Base-by-base conservation (phyloP, 805 yeast genomes). In the Lachancea mirantina region DNA sequence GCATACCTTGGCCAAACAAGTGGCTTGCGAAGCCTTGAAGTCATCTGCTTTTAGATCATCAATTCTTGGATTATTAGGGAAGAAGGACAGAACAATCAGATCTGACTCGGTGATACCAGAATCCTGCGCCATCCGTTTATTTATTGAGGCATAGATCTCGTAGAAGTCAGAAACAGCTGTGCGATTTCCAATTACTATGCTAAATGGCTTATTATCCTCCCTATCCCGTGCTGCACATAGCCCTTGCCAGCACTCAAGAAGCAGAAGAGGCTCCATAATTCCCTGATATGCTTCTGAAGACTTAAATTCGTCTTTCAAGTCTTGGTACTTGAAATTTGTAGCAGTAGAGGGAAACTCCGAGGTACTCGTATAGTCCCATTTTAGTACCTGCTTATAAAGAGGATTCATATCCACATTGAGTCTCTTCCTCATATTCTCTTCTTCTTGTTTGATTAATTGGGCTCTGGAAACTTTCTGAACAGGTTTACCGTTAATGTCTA, bases 211-310 rank as follows among this genome's bases (percentile, higher is more conserved):
- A 21, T 50, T 49, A 7, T 70, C 71, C 10, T 63, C 61, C 11
- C 82, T 74, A 30, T 74, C 74, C 41, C 81, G 76, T 0, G 92
- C 76, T 4, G 84, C 68, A 43, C 76, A 79, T 17, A 92, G 72
- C 0, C 84, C 81, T 49, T 88, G 95, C 96, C 97, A 94, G 42
- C 95, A 83, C 59, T 92, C 99, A 24, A 89, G 59, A 52, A 88
- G 60, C 26, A 92, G 61, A 26, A 92, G 64, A 0, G 98, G 98
- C 43, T 78, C 83, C 55, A 84, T 80, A 1, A 72, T 67, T 21
- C 65, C 62, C 29, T 71, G 72, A 49, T 94, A 92, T 3, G 81
- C 85, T n/a, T 61, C 63, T 4, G 76, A 75, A 31, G 71, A 61
- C 0, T 47, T 36, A 49, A 84, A 92, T 2, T 58, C 47, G 42